phyloP scores from a whole-genome alignment of 2,329 filamentous ascomycete genomes.

The Cladosporium halotolerans region DNA sequence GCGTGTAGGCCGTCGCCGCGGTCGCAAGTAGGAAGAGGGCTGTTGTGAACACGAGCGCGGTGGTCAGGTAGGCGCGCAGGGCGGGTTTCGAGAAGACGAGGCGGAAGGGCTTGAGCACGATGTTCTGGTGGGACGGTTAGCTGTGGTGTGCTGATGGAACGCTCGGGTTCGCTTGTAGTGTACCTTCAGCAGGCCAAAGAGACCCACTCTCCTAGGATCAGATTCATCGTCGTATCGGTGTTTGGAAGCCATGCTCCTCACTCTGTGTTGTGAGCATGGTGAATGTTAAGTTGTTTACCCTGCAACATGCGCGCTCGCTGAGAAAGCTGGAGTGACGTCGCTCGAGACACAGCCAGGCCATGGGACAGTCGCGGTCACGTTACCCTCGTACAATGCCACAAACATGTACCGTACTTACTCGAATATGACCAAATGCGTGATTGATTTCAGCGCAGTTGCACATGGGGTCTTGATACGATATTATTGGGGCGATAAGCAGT shows the following conservation, averaged over 20 bases:
- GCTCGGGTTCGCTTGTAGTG: not conserved
- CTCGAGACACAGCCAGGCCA: too few relatives aligned
- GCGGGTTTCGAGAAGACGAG: constrained; percentile 55
- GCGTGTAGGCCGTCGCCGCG: constrained; percentile 55
- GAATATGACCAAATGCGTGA: too few relatives aligned
- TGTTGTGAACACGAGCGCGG: constrained; percentile 47
- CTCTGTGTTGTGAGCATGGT: constrained; percentile 10
- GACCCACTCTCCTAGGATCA: not conserved
- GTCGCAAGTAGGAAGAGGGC: constrained; percentile 51
- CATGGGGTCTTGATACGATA: too few relatives aligned
- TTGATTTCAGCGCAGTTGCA: too few relatives aligned
- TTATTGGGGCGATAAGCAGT: too few relatives aligned
- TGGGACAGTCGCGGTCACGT: too few relatives aligned
- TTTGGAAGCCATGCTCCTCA: constrained; percentile 12
- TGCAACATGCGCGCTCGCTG: too few relatives aligned
- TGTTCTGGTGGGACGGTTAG: constrained; percentile 37
- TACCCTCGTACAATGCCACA: too few relatives aligned
- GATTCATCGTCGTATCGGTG: constrained; percentile 7
- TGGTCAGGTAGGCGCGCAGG: constrained; percentile 59
- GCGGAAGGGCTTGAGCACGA: constrained; percentile 48
- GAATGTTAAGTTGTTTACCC: constrained; percentile 8
- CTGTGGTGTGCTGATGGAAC: not conserved
- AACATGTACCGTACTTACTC: too few relatives aligned
- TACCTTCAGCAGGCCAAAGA: constrained; percentile 8
- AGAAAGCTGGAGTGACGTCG: too few relatives aligned